Evolutionary conservation across 139 green algal genomes (phyloP).

Genomic region (Microglena sp.): DNA sequence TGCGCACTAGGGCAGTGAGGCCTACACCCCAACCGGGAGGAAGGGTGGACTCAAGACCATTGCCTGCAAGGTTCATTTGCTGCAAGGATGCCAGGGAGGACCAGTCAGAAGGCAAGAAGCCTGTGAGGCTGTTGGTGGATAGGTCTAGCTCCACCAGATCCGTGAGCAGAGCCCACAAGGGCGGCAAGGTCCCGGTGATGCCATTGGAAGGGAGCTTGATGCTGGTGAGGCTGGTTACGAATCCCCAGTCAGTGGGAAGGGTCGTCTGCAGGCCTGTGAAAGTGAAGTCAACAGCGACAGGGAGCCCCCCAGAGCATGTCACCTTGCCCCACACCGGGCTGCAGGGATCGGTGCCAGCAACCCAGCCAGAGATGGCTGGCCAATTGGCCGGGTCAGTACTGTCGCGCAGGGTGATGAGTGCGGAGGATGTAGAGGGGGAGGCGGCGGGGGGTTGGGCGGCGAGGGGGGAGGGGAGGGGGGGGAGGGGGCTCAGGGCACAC

Average conservation of each 20-base stretch:
- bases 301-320: not conserved
- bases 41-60: no score
- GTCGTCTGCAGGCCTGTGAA: not conserved
- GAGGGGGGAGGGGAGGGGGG: not conserved
- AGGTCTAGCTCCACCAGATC: constrained; percentile 6
- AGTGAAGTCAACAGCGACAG: not conserved
- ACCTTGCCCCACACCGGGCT: constrained; percentile 1
- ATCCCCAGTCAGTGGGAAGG: not conserved
- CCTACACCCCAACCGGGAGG: no score
- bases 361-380: not conserved
- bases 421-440: constrained; percentile 1
- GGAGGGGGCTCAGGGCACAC: constrained; percentile 4
- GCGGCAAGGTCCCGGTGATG: constrained; percentile 3
- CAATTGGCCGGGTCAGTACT: not conserved
- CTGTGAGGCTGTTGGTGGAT: constrained; percentile 12
- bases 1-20: no score
- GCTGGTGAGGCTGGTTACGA: not conserved
- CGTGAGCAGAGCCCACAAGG: constrained; percentile 6
- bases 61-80: no score
- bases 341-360: not conserved
- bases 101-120: constrained; percentile 15
- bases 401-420: not conserved
- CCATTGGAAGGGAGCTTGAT: not conserved
- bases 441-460: constrained; percentile 5
- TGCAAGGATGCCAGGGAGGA: not conserved